phyloP scores from a whole-genome alignment of 1,284 basidiomycete genomes.

The Hortiboletus rubellus region DNA sequence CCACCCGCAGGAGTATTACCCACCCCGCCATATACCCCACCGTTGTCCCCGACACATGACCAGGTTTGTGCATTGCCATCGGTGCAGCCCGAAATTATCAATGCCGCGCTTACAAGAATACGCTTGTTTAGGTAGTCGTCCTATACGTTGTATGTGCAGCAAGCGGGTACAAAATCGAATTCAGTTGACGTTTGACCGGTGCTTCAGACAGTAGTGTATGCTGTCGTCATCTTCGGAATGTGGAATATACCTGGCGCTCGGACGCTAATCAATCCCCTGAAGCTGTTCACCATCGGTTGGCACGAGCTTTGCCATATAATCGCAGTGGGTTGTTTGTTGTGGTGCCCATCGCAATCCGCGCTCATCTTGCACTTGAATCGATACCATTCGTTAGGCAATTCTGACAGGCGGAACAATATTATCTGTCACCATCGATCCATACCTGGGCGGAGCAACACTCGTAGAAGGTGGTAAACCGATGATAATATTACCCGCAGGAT shows the following conservation, averaged over 20 bases:
- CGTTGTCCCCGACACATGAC: constrained; percentile 41
- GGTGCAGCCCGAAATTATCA: constrained; percentile 13
- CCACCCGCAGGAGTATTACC: constrained; percentile 35
- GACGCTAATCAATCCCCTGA: constrained; percentile 74
- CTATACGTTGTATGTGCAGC: constrained; percentile 67
- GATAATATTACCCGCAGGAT: constrained; percentile 71
- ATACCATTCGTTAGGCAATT: constrained; percentile 53
- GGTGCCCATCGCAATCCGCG: neutral
- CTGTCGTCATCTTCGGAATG: constrained; percentile 76
- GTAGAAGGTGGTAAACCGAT: constrained; percentile 72
- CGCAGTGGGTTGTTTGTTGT: constrained; percentile 48
- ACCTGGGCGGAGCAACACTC: constrained; percentile 74
- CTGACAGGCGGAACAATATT: constrained; percentile 73
- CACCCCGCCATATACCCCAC: constrained; percentile 23
- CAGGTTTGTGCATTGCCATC: constrained; percentile 38
- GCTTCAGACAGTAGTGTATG: constrained; percentile 70
- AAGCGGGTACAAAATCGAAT: constrained; percentile 6
- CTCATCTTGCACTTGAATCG: constrained; percentile 12
- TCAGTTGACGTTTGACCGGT: constrained; percentile 12
- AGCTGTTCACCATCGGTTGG: constrained; percentile 81
- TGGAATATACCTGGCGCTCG: constrained; percentile 80
- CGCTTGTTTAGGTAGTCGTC: constrained; percentile 51
- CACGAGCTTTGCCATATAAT: constrained; percentile 83
- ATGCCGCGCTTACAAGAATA: constrained; percentile 29
- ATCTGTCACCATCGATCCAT: constrained; percentile 79